Conservation (phyloP, 306 rosid genomes). For the Lathyrus tuberosus region DNA sequence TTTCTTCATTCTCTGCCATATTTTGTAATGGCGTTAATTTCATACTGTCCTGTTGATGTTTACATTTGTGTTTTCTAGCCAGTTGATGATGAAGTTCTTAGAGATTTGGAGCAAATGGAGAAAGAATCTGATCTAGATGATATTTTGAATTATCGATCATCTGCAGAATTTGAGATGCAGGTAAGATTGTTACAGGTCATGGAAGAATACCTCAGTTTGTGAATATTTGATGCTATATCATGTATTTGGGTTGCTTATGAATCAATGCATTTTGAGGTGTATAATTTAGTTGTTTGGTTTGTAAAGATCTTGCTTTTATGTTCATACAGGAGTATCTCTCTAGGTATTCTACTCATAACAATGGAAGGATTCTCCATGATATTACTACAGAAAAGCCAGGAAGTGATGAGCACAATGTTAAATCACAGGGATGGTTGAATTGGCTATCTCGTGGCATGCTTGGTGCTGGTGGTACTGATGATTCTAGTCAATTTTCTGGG, state of each 20-base stretch:
- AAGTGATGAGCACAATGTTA: slow-evolving; percentile 66
- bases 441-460: slow-evolving; percentile 99
- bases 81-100: slow-evolving; percentile 66
- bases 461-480: slow-evolving; percentile 98
- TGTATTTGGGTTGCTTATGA: slow-evolving; percentile 27
- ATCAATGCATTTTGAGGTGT: slow-evolving; percentile 4
- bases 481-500: slow-evolving; percentile 94
- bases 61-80: slow-evolving; percentile 55
- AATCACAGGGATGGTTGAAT: slow-evolving; percentile 90
- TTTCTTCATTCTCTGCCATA: slow-evolving; percentile 11
- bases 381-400: slow-evolving; percentile 52
- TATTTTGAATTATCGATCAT: slow-evolving; percentile 77
- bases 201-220: slow-evolving; percentile 26
- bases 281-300: slow-evolving; percentile 30
- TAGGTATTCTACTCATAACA: slow-evolving; percentile 48
- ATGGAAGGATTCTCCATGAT: slow-evolving; percentile 41
- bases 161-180: slow-evolving; percentile 83
- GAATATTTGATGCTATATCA: slow-evolving; percentile 28
- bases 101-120: slow-evolving; percentile 86
- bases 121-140: slow-evolving; percentile 84
- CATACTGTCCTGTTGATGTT: slow-evolving; percentile 16
- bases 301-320: slow-evolving; percentile 13
- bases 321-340: slow-evolving; percentile 62
- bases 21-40: slow-evolving; percentile 7
- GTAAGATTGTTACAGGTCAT: slow-evolving; percentile 47